Percentiles rank a stretch among this genome's conserved stretches.
Evolutionary conservation across 1,284 basidiomycete genomes (phyloP).

Genomic region (Bjerkandera adusta): DNA sequence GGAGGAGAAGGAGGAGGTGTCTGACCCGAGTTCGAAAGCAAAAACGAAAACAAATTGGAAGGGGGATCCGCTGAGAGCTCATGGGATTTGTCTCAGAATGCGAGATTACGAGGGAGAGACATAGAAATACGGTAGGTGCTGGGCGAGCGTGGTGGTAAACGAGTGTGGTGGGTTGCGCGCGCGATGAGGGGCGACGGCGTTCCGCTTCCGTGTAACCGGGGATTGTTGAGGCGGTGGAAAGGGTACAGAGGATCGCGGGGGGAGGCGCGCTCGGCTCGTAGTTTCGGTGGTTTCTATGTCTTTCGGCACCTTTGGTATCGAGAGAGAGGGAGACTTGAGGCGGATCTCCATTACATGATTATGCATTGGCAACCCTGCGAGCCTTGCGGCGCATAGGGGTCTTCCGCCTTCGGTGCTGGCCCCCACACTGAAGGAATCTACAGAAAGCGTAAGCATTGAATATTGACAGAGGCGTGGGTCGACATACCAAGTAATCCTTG

Average conservation of each 20-base stretch:
- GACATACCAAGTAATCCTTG: constrained; percentile 67
- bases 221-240: too few species aligned
- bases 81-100: too few species aligned
- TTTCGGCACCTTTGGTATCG: not conserved
- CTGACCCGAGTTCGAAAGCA: not conserved
- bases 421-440: constrained; percentile 94
- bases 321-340: not conserved
- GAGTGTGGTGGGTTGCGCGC: constrained; percentile 12
- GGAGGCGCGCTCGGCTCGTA: too few species aligned
- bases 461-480: too few species aligned
- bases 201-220: too few species aligned
- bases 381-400: constrained; percentile 79
- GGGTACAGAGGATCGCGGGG: too few species aligned
- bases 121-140: constrained; percentile 8
- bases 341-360: constrained; percentile 22
- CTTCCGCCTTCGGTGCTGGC: constrained; percentile 83
- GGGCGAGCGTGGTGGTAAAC: constrained; percentile 12
- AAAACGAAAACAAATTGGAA: too few species aligned
- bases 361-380: constrained; percentile 48
- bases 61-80: too few species aligned
- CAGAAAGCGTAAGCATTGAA: too few species aligned
- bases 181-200: not conserved
- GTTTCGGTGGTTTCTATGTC: not conserved
- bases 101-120: not conserved
- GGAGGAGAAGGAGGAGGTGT: too few species aligned